phyloP scores from a whole-genome alignment of 2,329 filamentous ascomycete genomes.

The Fusarium paranaense region DNA sequence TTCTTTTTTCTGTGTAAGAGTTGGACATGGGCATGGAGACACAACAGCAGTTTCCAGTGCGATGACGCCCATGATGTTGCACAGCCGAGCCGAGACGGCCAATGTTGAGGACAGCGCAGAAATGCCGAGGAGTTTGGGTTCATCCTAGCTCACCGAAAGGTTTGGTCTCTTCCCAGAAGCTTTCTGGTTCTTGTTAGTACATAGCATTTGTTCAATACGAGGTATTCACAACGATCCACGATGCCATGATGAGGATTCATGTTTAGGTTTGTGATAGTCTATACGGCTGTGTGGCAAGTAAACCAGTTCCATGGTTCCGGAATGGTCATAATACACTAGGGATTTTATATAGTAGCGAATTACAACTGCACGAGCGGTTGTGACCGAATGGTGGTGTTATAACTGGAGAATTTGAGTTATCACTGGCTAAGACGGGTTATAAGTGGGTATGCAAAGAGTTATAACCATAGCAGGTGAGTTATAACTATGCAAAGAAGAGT shows the following conservation, averaged over 20 bases:
- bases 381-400: neutral
- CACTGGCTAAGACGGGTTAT: neutral
- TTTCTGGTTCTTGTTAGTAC: slow-evolving; percentile 29
- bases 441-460: neutral
- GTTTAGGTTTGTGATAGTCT: neutral
- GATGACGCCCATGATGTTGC: slow-evolving; percentile 12
- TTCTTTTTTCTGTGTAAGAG: slow-evolving; percentile 20
- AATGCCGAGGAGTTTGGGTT: slow-evolving; percentile 11
- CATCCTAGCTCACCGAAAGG: slow-evolving; percentile 5
- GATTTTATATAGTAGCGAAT: neutral
- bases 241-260: neutral
- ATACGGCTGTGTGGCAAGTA: neutral
- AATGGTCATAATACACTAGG: neutral
- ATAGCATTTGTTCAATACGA: slow-evolving; percentile 38
- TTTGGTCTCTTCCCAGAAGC: slow-evolving; percentile 16
- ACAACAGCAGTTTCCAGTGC: neutral
- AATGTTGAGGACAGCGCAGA: slow-evolving; percentile 1
- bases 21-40: slow-evolving; percentile 15
- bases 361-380: neutral
- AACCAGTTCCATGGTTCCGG: neutral
- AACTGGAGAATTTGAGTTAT: neutral
- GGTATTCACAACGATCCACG: slow-evolving; percentile 16
- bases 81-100: slow-evolving; percentile 11
- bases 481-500: neutral
- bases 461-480: neutral